Conservation (phyloP, 768 basidiomycete genomes). For the Tylopilus cervinicoccineus region DNA sequence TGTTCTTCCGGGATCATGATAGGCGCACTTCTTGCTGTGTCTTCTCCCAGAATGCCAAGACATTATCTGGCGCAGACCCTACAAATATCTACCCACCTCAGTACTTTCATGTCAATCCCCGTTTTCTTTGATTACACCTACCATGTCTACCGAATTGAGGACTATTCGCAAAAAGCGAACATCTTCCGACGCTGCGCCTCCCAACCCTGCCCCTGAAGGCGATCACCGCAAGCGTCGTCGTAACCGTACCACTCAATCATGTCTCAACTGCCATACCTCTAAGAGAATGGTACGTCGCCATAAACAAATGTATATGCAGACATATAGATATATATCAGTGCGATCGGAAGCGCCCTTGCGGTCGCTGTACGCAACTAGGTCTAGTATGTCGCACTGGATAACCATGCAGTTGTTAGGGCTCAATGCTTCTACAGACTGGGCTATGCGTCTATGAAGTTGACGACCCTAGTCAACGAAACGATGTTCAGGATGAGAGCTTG, state of each 20-base stretch:
- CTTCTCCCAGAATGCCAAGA: constrained; percentile 20
- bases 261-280: constrained; percentile 69
- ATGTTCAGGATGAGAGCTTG: constrained; percentile 56
- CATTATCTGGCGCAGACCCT: constrained; percentile 9
- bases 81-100: constrained; percentile 26
- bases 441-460: constrained; percentile 84
- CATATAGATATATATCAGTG: no score
- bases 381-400: constrained; percentile 32
- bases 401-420: constrained; percentile 18
- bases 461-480: constrained; percentile 56
- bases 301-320: background rate
- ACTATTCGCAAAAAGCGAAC: constrained; percentile 31
- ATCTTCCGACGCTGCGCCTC: constrained; percentile 20
- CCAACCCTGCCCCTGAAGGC: constrained; percentile 37
- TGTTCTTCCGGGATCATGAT: constrained; percentile 8
- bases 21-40: background rate
- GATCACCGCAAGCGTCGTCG: constrained; percentile 62
- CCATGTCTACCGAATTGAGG: constrained; percentile 28
- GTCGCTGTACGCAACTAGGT: constrained; percentile 41
- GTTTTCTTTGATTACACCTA: background rate
- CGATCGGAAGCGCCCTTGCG: constrained; percentile 46
- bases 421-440: constrained; percentile 50
- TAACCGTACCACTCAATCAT: constrained; percentile 71
- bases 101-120: background rate
- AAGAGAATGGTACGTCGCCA: constrained; percentile 58